Percentiles rank a stretch among this genome's conserved stretches.
Conservation (phyloP, 208 protist genomes). For the Crithidia expoeki region DNA sequence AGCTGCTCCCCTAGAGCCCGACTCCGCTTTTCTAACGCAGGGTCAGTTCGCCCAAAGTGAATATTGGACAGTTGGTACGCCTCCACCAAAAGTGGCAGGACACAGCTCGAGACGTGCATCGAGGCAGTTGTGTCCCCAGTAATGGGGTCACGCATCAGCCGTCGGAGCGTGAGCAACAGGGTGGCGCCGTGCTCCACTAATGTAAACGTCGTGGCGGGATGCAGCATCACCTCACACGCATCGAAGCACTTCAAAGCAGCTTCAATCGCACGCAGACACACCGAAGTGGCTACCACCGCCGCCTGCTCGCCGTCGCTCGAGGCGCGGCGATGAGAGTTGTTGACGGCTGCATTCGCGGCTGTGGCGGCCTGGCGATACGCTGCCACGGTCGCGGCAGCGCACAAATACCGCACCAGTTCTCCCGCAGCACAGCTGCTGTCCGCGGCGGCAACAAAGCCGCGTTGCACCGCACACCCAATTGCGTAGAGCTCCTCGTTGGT, state of each 20-base stretch:
- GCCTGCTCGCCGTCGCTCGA: background rate
- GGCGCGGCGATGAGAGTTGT: background rate
- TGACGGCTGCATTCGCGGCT: conserved; percentile 14
- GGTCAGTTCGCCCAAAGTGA: conserved; percentile 16
- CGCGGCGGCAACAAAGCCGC: conserved; percentile 65
- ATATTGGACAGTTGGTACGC: conserved; percentile 51
- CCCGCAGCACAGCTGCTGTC: conserved; percentile 46
- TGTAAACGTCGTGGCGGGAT: conserved; percentile 52
- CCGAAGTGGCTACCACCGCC: conserved; percentile 10
- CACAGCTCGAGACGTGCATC: conserved; percentile 14
- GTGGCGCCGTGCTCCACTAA: conserved; percentile 54
- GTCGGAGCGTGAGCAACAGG: conserved; percentile 38
- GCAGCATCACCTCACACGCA: conserved; percentile 45
- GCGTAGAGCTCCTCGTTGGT: conserved; percentile 40
- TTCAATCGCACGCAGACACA: conserved; percentile 51
- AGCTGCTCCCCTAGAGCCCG: conserved; percentile 55
- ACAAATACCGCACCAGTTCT: conserved; percentile 54
- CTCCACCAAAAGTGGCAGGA: conserved; percentile 63
- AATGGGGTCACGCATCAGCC: conserved; percentile 22
- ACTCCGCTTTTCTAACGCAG: conserved; percentile 27
- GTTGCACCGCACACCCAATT: conserved; percentile 70
- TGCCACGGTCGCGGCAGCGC: conserved; percentile 55
- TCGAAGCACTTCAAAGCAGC: conserved; percentile 46
- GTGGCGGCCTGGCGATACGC: conserved; percentile 52
- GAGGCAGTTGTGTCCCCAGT: conserved; percentile 30